Evolutionary conservation across 305 asterid species (phyloP).

Genomic region (Fraxinus xanthoxyloides): DNA sequence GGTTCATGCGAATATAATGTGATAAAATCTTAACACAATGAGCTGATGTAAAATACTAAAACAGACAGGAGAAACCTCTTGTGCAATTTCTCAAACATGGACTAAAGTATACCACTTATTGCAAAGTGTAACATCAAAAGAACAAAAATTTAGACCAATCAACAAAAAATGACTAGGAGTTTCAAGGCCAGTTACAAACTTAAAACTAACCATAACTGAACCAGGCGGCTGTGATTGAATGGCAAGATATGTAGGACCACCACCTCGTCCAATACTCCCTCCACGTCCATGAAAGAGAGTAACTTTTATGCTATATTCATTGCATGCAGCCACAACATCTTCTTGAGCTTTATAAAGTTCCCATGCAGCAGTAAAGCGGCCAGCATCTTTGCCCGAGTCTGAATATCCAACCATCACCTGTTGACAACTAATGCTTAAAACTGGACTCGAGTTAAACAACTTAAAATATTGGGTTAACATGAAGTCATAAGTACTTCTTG

Average conservation of each 20-base stretch:
- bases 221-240: slow-evolving; percentile 99
- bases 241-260: slow-evolving; percentile 83
- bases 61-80: neutral
- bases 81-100: neutral
- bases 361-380: slow-evolving; percentile 83
- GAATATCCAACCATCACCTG: slow-evolving; percentile 90
- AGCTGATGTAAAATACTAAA: neutral
- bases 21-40: neutral
- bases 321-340: slow-evolving; percentile 78
- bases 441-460: neutral
- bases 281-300: slow-evolving; percentile 87
- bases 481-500: slow-evolving; percentile 66
- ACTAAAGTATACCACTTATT: neutral
- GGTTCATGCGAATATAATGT: neutral
- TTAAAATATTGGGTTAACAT: neutral
- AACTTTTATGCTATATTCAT: slow-evolving; percentile 62
- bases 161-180: neutral
- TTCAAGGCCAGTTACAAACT: neutral
- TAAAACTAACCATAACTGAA: slow-evolving; percentile 78
- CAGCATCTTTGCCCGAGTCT: slow-evolving; percentile 85
- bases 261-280: slow-evolving; percentile 89
- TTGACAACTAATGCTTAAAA: slow-evolving; percentile 12
- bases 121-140: neutral
- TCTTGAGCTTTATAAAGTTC: slow-evolving; percentile 88
- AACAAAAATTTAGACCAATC: neutral